A percentile compares a stretch with the other conserved stretches of the same genome.
These are phyloP conservation scores for Cystobasidiaceae sp. DNA, from an alignment of 1,284 basidiomycete genomes.

Conservation along the genomic window DNA sequence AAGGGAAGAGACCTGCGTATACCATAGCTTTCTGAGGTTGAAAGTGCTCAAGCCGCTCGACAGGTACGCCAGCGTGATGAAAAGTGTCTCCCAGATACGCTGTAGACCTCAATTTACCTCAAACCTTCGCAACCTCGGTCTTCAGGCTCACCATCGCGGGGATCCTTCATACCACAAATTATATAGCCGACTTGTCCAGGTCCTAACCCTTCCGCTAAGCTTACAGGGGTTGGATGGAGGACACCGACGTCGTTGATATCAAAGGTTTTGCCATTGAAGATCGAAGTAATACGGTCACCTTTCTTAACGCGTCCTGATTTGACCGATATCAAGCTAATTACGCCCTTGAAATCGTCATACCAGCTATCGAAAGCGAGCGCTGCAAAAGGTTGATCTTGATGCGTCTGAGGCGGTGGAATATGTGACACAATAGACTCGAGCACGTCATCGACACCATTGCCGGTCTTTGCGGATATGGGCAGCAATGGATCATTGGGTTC, in stretches of 20 bases:
- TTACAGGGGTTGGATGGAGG: conserved; percentile 81
- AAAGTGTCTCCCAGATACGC: conserved; percentile 93
- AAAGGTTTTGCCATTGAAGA: conserved; percentile 81
- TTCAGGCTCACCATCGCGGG: conserved; percentile 70
- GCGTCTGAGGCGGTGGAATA: conserved; percentile 67
- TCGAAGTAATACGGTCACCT: conserved; percentile 73
- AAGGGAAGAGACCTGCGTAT: conserved; percentile 90
- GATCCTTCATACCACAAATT: conserved; percentile 93
- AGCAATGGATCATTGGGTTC: conserved; percentile 67
- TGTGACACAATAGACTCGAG: conserved; percentile 73
- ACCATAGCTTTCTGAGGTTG: conserved; percentile 94
- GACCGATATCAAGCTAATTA: conserved; percentile 84
- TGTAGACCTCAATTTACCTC: conserved; percentile 49
- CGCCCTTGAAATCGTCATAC: conserved; percentile 93
- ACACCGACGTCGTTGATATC: conserved; percentile 88
- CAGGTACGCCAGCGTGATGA: conserved; percentile 65
- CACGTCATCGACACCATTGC: conserved; percentile 67
- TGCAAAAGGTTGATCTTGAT: conserved; percentile 52
- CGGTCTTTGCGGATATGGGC: conserved; percentile 87
- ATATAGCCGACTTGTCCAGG: conserved; percentile 42
- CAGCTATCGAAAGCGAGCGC: conserved; percentile 87
- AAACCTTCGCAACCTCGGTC: neutral
- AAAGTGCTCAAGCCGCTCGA: conserved; percentile 86
- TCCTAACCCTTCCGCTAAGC: conserved; percentile 46
- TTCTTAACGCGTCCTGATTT: conserved; percentile 55